Evolutionary conservation across 169 alveolate species (phyloP).

Genomic region (Blepharisma undulans): DNA sequence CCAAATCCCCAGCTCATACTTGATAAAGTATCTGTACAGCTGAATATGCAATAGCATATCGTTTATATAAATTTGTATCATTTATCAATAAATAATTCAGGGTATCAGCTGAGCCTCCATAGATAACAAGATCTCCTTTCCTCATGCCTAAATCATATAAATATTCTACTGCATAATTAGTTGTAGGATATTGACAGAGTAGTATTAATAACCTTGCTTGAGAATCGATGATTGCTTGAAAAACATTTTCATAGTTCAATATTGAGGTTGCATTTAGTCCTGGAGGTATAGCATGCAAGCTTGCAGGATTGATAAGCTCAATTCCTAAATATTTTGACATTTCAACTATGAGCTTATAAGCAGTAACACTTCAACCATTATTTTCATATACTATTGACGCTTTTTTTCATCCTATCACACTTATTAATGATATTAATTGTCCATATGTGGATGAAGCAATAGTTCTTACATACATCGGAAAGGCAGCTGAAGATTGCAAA

Average conservation of each 20-base stretch:
- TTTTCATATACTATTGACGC: not conserved
- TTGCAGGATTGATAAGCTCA: not conserved
- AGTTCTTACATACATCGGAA: not conserved
- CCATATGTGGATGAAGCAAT: not conserved
- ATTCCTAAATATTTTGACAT: not conserved
- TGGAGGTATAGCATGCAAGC: not conserved
- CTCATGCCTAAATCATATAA: not conserved
- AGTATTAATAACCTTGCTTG: not conserved
- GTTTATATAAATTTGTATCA: not conserved
- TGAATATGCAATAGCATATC: not conserved
- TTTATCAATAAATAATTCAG: not conserved
- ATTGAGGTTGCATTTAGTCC: not conserved
- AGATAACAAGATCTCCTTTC: not conserved
- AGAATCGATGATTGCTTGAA: not conserved
- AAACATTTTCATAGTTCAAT: not conserved
- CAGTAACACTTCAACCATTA: not conserved
- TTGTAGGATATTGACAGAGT: not conserved
- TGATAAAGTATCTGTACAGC: not conserved
- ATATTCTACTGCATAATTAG: not conserved
- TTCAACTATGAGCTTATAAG: not conserved
- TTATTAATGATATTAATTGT: not conserved
- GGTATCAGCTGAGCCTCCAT: not conserved
- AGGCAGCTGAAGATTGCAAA: not conserved
- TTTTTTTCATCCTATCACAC: not conserved
- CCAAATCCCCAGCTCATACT: not conserved